Base-by-base conservation (phyloP, 352 stramenopile genomes). In the Globisporangium nodosum region DNA sequence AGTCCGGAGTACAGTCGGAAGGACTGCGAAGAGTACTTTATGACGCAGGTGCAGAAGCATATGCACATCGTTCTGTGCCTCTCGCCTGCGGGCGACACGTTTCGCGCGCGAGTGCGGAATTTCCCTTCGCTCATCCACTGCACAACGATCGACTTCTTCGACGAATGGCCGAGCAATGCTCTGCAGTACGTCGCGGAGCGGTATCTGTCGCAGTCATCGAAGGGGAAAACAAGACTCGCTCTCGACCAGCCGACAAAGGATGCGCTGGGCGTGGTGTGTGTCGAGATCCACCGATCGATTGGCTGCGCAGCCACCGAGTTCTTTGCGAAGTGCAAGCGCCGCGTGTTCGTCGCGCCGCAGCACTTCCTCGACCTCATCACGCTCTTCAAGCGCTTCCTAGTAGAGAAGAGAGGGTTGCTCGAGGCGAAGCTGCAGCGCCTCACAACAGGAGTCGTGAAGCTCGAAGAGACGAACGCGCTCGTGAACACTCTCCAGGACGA, bases 101-200 rank as follows among this genome's bases (percentile, higher is more conserved):
- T 98, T 63, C 85, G 90, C 0, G 75, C 70, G 2, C 78, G 87
- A 2, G 78, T 97, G 20, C 78, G 91, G 3, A 92, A 96, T 63
- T 98, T 98, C 30, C 93, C 93, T 16, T 91, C 90, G 5, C 63
- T 98, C 5, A 85, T 97, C 33, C 98, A 97, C 64, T 97, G 92
- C 63, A 97, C 85, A 21, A 97, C 91, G 0, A 97, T 97, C 46
- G 87, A 97, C 52, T 97, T 82, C 72, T 98, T 98, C 58, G 76
- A 93, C n/a, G 87, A 90, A 50, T 98, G 93, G 93, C 92, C 93
- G 0, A 73, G 74, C 53, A 74, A 79, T 33, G 93, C 93, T 13
- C 68, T 98, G 16, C 75, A 93, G 56, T 91, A 86, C 48, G 84
- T 94, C 46, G 83, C 85, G 0, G 76, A 92, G 56, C 77, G 81